These are phyloP conservation scores for Tephrocybe sp. DNA, from an alignment of 768 basidiomycete species.

Conservation along the genomic window DNA sequence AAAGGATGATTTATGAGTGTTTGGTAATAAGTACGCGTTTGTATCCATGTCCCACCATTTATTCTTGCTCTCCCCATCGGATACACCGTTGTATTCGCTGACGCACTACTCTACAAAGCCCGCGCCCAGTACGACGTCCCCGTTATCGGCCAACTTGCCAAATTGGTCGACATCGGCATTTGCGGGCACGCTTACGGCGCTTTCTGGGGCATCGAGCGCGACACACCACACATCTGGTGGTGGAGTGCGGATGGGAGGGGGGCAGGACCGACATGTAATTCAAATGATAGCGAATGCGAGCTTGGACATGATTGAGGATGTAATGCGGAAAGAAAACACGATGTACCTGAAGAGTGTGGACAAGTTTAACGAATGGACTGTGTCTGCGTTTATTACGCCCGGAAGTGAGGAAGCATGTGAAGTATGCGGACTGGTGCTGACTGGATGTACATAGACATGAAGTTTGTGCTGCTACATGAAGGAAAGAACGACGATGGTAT, in stretches of 20 bases:
- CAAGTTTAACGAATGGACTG: slow-evolving; percentile 98
- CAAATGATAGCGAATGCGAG: slow-evolving; percentile 99
- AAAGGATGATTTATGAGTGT: slow-evolving; percentile 2
- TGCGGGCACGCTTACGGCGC: slow-evolving; percentile 82
- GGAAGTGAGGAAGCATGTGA: slow-evolving; percentile 65
- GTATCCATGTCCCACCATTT: slow-evolving; percentile 79
- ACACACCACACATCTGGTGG: slow-evolving; percentile 68
- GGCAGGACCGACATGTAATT: slow-evolving; percentile 89
- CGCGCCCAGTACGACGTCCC: slow-evolving; percentile 51
- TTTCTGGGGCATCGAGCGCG: slow-evolving; percentile 81
- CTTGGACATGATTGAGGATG: slow-evolving; percentile 92
- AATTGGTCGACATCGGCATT: slow-evolving; percentile 92
- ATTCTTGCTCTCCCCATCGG: slow-evolving; percentile 81
- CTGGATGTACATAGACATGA: slow-evolving; percentile 64
- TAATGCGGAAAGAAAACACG: slow-evolving; percentile 75
- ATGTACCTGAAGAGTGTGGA: slow-evolving; percentile 95
- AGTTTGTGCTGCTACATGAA: slow-evolving; percentile 93
- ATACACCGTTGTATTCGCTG: slow-evolving; percentile 81
- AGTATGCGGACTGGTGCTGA: slow-evolving; percentile 17
- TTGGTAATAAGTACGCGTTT: slow-evolving; percentile 5
- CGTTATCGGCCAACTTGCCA: slow-evolving; percentile 79
- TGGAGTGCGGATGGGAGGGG: slow-evolving; percentile 68
- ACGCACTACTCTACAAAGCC: slow-evolving; percentile 83
- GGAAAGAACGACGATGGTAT: slow-evolving; percentile 97
- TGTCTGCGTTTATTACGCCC: slow-evolving; percentile 94